These are phyloP conservation scores for Calocera viscosa DNA, from an alignment of 768 basidiomycete genomes.

Conservation along the genomic window DNA sequence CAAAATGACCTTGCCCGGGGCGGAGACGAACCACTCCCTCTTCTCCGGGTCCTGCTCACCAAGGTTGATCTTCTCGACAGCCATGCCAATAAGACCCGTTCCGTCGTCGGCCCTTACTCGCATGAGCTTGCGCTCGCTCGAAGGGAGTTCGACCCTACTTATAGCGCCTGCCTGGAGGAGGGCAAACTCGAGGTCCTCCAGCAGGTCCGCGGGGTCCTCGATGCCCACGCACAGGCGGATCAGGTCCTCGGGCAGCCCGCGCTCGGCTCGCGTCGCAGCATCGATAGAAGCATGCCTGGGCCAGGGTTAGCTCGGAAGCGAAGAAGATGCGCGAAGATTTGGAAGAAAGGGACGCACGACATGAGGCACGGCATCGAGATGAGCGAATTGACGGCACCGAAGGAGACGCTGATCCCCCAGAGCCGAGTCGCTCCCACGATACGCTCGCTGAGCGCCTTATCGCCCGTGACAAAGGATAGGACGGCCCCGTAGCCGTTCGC, in stretches of 20 bases:
- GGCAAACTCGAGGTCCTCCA: conserved; percentile 90
- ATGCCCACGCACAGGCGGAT: conserved; percentile 98
- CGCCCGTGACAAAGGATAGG: conserved; percentile 85
- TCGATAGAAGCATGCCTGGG: conserved; percentile 93
- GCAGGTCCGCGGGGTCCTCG: conserved; percentile 82
- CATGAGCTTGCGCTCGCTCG: conserved; percentile 31
- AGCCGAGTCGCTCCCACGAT: conserved; percentile 85
- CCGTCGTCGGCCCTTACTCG: conserved; percentile 38
- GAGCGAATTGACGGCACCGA: conserved; percentile 93
- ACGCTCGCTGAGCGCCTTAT: conserved; percentile 77
- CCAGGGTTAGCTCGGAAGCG: conserved; percentile 5
- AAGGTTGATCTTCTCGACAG: conserved; percentile 16
- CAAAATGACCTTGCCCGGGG: conserved; percentile 94
- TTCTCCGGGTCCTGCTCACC: not conserved
- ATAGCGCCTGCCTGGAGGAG: conserved; percentile 87
- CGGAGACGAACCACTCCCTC: conserved; percentile 64
- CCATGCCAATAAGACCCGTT: conserved; percentile 26
- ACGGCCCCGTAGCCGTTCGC: conserved; percentile 89
- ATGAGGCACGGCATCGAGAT: conserved; percentile 99
- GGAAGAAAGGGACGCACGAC: conserved; percentile 59
- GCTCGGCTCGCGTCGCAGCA: conserved; percentile 83
- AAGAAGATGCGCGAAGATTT: conserved; percentile 5
- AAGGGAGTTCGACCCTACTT: conserved; percentile 21
- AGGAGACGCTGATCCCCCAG: conserved; percentile 97
- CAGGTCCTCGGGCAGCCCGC: conserved; percentile 95